Conservation (phyloP, 192 early-diverging fungal species). For the Neocallimastix lanati region DNA sequence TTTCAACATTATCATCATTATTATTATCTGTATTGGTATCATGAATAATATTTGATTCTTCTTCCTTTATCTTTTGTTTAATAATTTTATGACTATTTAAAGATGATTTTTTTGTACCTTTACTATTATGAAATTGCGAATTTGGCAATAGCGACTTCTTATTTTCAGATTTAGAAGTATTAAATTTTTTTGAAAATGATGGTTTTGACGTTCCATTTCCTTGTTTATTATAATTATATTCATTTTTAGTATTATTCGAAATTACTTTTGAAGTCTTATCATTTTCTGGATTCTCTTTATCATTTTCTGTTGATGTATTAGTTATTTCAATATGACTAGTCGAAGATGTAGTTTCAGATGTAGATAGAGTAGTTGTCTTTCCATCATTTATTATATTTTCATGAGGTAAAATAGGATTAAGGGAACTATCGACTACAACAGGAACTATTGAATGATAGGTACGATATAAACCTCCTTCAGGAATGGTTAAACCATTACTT, state of each 20-base stretch:
- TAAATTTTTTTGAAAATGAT: no score
- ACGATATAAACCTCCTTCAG: neutral
- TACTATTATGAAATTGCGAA: neutral
- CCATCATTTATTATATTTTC: neutral
- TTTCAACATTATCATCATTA: no score
- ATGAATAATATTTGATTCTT: neutral
- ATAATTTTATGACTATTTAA: neutral
- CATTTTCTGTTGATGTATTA: no score
- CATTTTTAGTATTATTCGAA: no score
- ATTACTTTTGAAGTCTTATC: no score
- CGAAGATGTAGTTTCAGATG: no score
- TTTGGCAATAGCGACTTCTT: neutral
- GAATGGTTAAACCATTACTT: neutral
- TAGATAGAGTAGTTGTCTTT: no score
- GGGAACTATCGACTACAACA: neutral
- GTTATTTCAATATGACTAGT: no score
- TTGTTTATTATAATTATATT: no score
- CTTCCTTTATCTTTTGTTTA: neutral
- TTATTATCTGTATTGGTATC: no score
- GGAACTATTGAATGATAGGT: neutral
- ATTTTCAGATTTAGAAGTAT: neutral
- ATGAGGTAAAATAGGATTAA: neutral
- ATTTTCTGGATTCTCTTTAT: no score
- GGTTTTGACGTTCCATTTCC: neutral
- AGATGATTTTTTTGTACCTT: neutral